Conservation (phyloP, 2,329 filamentous ascomycete species). For the Hypoxylon sp. region DNA sequence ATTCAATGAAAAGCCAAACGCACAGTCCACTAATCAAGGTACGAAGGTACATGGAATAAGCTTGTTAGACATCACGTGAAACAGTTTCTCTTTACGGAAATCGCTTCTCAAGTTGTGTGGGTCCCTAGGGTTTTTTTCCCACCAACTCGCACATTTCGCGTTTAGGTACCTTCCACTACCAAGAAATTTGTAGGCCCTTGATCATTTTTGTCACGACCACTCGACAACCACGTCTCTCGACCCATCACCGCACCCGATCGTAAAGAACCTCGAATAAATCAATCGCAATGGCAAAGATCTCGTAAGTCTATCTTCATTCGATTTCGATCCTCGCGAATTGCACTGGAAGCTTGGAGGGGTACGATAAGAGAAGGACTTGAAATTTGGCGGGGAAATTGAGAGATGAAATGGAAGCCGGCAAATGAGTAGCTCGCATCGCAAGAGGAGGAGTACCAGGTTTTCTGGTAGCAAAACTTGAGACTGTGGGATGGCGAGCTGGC, state of each 20-base stretch:
- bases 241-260: conserved; percentile 38
- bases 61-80: conserved; percentile 25
- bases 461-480: not conserved
- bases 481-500: not conserved
- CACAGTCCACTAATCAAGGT: conserved; percentile 3
- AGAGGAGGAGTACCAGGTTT: not conserved
- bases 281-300: conserved; percentile 53
- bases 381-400: conserved; percentile 35
- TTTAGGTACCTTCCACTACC: conserved; percentile 20
- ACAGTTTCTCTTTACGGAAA: conserved; percentile 24
- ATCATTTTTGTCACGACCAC: conserved; percentile 37
- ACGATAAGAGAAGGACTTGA: conserved; percentile 27
- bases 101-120: conserved; percentile 41
- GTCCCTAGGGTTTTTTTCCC: conserved; percentile 45
- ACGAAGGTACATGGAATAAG: not conserved
- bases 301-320: conserved; percentile 48
- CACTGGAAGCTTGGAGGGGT: conserved; percentile 24
- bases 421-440: not conserved
- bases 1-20: too few species aligned
- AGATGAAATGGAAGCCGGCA: not conserved
- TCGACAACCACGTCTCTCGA: conserved; percentile 29
- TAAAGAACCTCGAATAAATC: conserved; percentile 36
- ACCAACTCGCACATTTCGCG: conserved; percentile 40
- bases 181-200: conserved; percentile 43
- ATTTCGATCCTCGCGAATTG: conserved; percentile 31